Base-by-base conservation (phyloP, 2,329 filamentous ascomycete species). In the Monilinia fructicola region DNA sequence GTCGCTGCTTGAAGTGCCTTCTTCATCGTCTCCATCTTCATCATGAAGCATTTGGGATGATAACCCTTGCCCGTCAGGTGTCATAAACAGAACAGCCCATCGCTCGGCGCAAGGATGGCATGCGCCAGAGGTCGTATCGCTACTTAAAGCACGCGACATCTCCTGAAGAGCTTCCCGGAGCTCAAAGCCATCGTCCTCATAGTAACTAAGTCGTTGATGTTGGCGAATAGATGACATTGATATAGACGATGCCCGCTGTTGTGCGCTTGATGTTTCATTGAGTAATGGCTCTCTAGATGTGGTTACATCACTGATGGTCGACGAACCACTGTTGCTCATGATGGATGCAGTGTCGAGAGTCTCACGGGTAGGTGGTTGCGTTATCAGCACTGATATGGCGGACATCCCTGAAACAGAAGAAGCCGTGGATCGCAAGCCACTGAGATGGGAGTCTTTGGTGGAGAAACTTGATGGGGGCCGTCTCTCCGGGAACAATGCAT, bases 51-150 rank as follows among this genome's bases (percentile, higher is more conserved):
- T 91, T 55, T 88, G 84, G 3, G 87, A 84, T 10, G 87, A 89
- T 52, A 96, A 80, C 62, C 82, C 82, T 73, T 86, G 87, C 42
- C 91, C 91, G 76, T 93, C 87, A 0, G 86, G 79, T 0, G 90
- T 90, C 66, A 96, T 86, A 73, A 93, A 94, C 11, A 96, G 80
- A 9, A 95, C 88, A 5, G 90, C 85, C 92, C 92, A 96, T 66
- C 89, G 84, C 78, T 96, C 92, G 1, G 89, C 88, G 69, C 91
- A 94, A 11, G 92, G 92, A 73, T 95, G 90, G 65, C 87, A 89
- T 18, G 85, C 82, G 28, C 90, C 90, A 60, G 87, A 86, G 23
- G 88, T 81, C 16, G 81, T 84, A 18, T 92, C 88, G 9, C 80
- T 73, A 5, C 90, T 89, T 12, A 92, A 79, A 7, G 83, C 82